These are phyloP conservation scores for Paramyrothecium sp. DNA, from an alignment of 2,329 filamentous ascomycete genomes.

Conservation along the genomic window DNA sequence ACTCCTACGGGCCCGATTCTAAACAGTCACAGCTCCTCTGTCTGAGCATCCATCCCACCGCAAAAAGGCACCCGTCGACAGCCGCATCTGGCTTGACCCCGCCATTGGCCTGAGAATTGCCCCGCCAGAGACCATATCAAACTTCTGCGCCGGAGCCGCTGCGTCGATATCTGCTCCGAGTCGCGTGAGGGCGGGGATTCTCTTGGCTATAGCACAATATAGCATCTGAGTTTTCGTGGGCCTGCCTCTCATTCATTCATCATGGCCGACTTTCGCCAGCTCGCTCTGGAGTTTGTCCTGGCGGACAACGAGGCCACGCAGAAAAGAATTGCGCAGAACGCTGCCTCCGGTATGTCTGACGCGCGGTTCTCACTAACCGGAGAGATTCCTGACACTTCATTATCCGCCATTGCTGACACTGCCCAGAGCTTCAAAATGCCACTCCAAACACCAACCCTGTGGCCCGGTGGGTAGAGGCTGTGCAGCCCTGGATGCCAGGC, in stretches of 20 bases:
- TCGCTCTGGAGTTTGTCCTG: conserved; percentile 54
- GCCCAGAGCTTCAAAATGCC: conserved; percentile 43
- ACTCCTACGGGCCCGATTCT: too few species aligned
- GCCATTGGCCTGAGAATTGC: not conserved
- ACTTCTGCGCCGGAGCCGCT: too few species aligned
- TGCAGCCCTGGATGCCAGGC: conserved; percentile 53
- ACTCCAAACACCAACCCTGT: conserved; percentile 43
- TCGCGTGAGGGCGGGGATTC: not conserved
- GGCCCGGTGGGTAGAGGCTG: conserved; percentile 54
- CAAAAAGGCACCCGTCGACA: too few species aligned
- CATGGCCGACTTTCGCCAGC: conserved; percentile 52
- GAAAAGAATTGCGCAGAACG: conserved; percentile 39
- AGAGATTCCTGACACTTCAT: not conserved
- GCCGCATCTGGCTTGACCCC: too few species aligned
- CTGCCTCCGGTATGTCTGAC: conserved; percentile 37
- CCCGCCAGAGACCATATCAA: not conserved
- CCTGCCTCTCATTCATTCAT: not conserved
- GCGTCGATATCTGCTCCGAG: too few species aligned
- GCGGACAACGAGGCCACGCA: conserved; percentile 43
- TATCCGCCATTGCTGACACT: conserved; percentile 11
- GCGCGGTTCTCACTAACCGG: not conserved
- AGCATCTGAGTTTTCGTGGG: not conserved
- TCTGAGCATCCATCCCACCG: too few species aligned
- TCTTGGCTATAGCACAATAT: not conserved
- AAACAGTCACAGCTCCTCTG: too few species aligned